These are phyloP conservation scores for Lophium mytilinum DNA, from an alignment of 495 filamentous ascomycete genomes.

Conservation along the genomic window DNA sequence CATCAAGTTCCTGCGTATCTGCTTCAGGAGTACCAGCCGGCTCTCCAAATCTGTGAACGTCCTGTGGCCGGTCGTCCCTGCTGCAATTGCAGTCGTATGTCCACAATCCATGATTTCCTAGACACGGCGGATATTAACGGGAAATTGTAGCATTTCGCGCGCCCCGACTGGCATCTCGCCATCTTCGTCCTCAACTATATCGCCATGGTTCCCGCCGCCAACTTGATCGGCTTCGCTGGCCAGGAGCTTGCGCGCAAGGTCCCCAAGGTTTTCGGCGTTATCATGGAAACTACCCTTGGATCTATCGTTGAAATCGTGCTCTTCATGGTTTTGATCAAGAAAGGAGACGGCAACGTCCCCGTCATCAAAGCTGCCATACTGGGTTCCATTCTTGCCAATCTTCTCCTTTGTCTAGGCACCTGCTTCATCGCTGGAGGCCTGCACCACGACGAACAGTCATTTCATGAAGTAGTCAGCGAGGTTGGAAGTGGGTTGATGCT, in stretches of 20 bases:
- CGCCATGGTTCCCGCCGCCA: conserved; percentile 83
- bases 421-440: conserved; percentile 75
- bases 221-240: conserved; percentile 77
- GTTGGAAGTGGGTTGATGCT: conserved; percentile 72
- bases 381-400: conserved; percentile 71
- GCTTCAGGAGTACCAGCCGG: conserved; percentile 50
- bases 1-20: conserved; percentile 50
- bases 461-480: conserved; percentile 71
- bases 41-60: conserved; percentile 53
- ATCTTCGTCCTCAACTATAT: conserved; percentile 67
- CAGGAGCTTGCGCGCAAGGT: conserved; percentile 74
- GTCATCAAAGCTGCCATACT: conserved; percentile 81
- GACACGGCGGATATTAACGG: too few relatives aligned
- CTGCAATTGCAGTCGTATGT: conserved; percentile 50
- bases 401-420: conserved; percentile 58
- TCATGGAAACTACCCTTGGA: conserved; percentile 69
- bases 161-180: conserved; percentile 51
- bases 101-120: background rate
- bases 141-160: conserved; percentile 44
- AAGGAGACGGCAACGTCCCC: conserved; percentile 40
- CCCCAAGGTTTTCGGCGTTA: conserved; percentile 66
- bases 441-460: conserved; percentile 50
- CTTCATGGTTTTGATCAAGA: conserved; percentile 63
- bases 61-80: conserved; percentile 69
- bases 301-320: conserved; percentile 76